Percentiles rank a stretch among this genome's conserved stretches.
These are phyloP conservation scores for Rhododendron simsii DNA, from an alignment of 148 eudicot genomes.

Conservation along the genomic window DNA sequence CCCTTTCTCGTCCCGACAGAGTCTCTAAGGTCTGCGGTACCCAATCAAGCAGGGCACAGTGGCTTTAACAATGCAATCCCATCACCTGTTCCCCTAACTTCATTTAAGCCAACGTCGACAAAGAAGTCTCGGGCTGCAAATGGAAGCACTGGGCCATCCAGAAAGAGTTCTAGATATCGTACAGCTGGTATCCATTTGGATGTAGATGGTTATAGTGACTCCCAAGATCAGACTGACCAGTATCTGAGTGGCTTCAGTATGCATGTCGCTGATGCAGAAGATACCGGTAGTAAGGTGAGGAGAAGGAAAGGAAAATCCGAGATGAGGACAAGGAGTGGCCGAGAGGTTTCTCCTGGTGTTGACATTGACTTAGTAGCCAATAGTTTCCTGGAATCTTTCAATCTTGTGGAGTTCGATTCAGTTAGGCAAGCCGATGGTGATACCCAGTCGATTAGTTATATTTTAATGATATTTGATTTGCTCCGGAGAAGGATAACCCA, in stretches of 20 bases:
- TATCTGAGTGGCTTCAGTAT: constrained; percentile 18
- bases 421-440: constrained; percentile 47
- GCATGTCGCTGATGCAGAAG: constrained; percentile 22
- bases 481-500: constrained; percentile 65
- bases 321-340: constrained; percentile 25
- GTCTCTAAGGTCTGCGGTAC: constrained; percentile 12
- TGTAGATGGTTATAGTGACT: constrained; percentile 35
- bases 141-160: constrained; percentile 38
- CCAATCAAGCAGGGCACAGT: constrained; percentile 12
- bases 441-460: constrained; percentile 40
- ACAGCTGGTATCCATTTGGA: constrained; percentile 7
- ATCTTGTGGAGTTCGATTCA: constrained; percentile 39
- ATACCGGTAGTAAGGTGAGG: constrained; percentile 8
- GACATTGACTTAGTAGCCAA: constrained; percentile 29
- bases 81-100: constrained; percentile 62
- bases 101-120: constrained; percentile 46
- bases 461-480: constrained; percentile 54
- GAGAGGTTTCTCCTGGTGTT: constrained; percentile 13
- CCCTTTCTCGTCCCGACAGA: constrained; percentile 28
- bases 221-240: constrained; percentile 27
- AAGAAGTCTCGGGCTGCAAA: constrained; percentile 22
- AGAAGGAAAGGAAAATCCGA: constrained; percentile 13
- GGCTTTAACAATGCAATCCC: constrained; percentile 20
- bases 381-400: constrained; percentile 29
- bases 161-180: constrained; percentile 22